Percentiles rank a stretch among this genome's conserved stretches.
Evolutionary conservation across 805 yeast genomes (phyloP).

Genomic region (Kluyveromyces starmeri): DNA sequence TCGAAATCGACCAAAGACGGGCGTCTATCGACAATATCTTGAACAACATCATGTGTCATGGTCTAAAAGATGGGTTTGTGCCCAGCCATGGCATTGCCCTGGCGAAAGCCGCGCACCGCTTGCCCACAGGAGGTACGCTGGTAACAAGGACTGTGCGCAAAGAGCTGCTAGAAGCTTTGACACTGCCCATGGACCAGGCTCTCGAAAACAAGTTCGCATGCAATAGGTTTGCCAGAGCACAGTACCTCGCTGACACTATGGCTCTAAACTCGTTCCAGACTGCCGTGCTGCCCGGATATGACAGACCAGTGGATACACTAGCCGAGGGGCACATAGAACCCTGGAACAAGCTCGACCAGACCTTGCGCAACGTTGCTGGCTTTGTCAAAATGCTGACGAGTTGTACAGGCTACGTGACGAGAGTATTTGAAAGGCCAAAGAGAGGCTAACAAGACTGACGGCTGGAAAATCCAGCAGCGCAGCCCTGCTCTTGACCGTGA

Average conservation of each 20-base stretch:
- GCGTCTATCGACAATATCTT: constrained; percentile 19
- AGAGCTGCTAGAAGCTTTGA: constrained; percentile 10
- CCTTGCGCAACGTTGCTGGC: constrained; percentile 11
- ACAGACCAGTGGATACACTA: constrained; percentile 6
- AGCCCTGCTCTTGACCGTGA: too few species aligned
- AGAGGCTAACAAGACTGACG: constrained; percentile 7
- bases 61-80: constrained; percentile 21
- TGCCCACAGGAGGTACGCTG: neutral
- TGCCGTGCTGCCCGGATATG: constrained; percentile 3
- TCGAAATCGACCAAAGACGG: constrained; percentile 26
- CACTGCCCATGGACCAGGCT: constrained; percentile 16
- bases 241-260: constrained; percentile 12
- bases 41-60: constrained; percentile 21
- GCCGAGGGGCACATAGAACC: constrained; percentile 20
- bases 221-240: constrained; percentile 10
- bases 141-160: constrained; percentile 1
- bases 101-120: constrained; percentile 12
- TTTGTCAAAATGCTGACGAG: constrained; percentile 16
- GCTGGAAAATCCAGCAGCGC: too few species aligned
- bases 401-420: constrained; percentile 16
- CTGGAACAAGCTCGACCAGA: constrained; percentile 18
- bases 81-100: constrained; percentile 20
- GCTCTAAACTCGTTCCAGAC: neutral
- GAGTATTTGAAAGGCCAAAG: constrained; percentile 19
- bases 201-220: constrained; percentile 13